phyloP scores from a whole-genome alignment of 2,329 filamentous ascomycete species.

The Elsinoe ampelina region DNA sequence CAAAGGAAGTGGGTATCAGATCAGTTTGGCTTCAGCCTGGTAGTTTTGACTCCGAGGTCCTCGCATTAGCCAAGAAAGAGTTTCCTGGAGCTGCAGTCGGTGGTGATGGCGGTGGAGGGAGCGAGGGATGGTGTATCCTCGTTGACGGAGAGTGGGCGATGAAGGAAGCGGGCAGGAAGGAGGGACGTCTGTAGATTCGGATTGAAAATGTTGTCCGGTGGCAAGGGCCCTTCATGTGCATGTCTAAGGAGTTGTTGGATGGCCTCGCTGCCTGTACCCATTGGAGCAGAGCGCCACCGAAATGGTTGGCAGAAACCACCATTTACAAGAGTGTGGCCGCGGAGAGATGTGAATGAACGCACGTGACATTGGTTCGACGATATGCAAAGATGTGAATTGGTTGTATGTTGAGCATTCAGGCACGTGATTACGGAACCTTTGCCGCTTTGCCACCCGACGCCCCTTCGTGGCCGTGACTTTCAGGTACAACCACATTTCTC shows the following conservation, averaged over 20 bases:
- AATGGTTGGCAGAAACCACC: too few relatives aligned
- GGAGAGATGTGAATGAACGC: too few relatives aligned
- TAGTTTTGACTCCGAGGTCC: conserved; percentile 66
- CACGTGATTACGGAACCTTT: neutral
- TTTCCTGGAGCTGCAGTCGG: conserved; percentile 61
- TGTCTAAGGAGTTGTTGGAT: too few relatives aligned
- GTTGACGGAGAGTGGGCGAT: conserved; percentile 67
- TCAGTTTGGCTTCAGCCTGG: conserved; percentile 88
- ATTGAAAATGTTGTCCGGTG: too few relatives aligned
- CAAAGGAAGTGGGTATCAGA: conserved; percentile 60
- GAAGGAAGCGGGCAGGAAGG: conserved; percentile 44
- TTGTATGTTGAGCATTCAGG: neutral
- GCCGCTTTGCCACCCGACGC: neutral
- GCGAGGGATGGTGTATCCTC: conserved; percentile 78
- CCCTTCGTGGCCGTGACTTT: neutral
- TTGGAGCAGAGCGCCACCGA: too few relatives aligned
- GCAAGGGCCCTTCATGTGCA: too few relatives aligned
- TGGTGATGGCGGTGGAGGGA: conserved; percentile 56
- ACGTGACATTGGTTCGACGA: too few relatives aligned
- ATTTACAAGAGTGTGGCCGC: too few relatives aligned
- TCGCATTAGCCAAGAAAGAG: conserved; percentile 58
- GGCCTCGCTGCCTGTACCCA: too few relatives aligned
- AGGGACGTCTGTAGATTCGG: conserved; percentile 10
- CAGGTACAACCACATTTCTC: too few relatives aligned
- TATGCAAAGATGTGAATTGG: too few relatives aligned